Conservation (phyloP, 2,329 filamentous ascomycete species). For the Fusarium sp. region DNA sequence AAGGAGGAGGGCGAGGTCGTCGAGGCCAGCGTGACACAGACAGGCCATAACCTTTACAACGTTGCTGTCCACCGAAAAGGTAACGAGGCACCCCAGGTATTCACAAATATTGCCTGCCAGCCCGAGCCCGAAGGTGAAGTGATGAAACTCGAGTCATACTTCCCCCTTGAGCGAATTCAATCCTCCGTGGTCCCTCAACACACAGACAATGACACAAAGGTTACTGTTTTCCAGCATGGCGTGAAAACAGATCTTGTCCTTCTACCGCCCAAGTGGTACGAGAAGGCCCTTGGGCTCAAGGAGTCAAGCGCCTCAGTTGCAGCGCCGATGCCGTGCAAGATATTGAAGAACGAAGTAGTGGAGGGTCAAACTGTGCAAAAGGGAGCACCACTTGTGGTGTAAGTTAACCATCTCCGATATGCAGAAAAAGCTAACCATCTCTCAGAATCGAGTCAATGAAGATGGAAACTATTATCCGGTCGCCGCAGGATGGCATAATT, state of each 20-base stretch:
- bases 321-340: conserved; percentile 97
- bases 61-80: conserved; percentile 57
- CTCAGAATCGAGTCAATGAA: conserved; percentile 85
- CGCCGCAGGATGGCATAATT: conserved; percentile 76
- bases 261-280: conserved; percentile 79
- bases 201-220: conserved; percentile 64
- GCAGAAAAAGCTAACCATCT: conserved; percentile 42
- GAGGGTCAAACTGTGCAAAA: conserved; percentile 86
- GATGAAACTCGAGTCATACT: conserved; percentile 65
- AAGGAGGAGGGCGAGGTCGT: conserved; percentile 73
- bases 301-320: conserved; percentile 84
- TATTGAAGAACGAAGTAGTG: conserved; percentile 86
- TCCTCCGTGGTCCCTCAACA: conserved; percentile 77
- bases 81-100: conserved; percentile 52
- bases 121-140: conserved; percentile 45
- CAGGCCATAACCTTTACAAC: conserved; percentile 58
- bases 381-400: conserved; percentile 87
- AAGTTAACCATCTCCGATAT: conserved; percentile 49
- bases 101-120: conserved; percentile 59
- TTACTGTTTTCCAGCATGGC: conserved; percentile 82
- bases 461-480: conserved; percentile 87
- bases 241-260: conserved; percentile 68
- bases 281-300: conserved; percentile 86
- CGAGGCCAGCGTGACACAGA: conserved; percentile 62
- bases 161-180: conserved; percentile 80